Base-by-base conservation (phyloP, 176 grass and related monocot species). In the Oryza punctata region DNA sequence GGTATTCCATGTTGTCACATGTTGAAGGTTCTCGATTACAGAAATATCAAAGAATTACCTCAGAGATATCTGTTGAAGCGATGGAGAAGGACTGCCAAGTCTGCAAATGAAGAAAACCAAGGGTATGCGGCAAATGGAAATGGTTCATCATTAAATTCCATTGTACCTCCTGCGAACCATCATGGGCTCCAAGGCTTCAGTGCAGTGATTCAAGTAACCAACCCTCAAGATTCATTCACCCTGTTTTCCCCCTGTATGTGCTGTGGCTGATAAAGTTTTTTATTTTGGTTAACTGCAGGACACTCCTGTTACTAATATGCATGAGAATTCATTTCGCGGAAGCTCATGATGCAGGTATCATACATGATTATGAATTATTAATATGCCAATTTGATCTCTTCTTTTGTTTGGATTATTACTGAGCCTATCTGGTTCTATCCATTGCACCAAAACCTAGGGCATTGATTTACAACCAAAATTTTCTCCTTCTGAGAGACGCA, bases 1-100 rank as follows among this genome's bases (percentile, higher is more conserved):
- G 97, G 97, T 54, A 88, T 99, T 46, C 93, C 94, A 75, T 99
- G 97, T 68, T 95, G 93, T 87, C 97, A 99, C 78, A 91, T 93
- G 75, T 63, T 99, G 44, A 99, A 99, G 75, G 93, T 99, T 71
- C 75, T 99, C 16, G 97, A 99, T 89, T 95, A 89, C 74, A 96
- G 88, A 87, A 99, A 99, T 85, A 96, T 99, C 69, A 99, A 99
- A 83, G 97, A 99, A 78, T n/a, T 99, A 5, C 97, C 97, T 76
- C 87, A 90, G 70, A 93, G 84, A 47, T 99, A 94, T 76, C 77
- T 99, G 73, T 83, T 99, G 84, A 99, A 89, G 83, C 83, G 97
- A 85, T 99, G 93, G 97, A 96, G 89, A 79, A 99, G 91, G 63
- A 91, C 91, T 82, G 97, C 97, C 50, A 99, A 96, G 85, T 84